These are phyloP conservation scores for Diplodia corticola DNA, from an alignment of 2,329 filamentous ascomycete species.

Conservation along the genomic window DNA sequence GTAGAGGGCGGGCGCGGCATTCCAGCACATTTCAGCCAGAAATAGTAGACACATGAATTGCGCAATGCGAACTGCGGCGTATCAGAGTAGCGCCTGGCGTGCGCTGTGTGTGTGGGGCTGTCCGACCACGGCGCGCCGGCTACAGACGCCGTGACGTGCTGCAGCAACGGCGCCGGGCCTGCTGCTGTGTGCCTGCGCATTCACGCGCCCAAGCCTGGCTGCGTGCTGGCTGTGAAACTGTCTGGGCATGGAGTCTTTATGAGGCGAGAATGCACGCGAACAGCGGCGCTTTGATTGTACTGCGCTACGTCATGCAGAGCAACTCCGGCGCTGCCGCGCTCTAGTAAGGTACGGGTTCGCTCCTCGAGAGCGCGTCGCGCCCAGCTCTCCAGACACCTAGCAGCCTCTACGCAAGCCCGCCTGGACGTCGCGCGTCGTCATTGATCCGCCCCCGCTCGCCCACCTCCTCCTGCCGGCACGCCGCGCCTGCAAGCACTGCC, in stretches of 20 bases:
- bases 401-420: slow-evolving; percentile 1
- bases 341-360: slow-evolving; percentile 6
- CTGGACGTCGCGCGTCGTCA: slow-evolving; percentile 5
- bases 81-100: background rate
- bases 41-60: slow-evolving; percentile 12
- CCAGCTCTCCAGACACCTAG: slow-evolving; percentile 6
- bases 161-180: background rate
- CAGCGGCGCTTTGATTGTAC: slow-evolving; percentile 2
- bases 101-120: slow-evolving; percentile 10
- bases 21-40: slow-evolving; percentile 4
- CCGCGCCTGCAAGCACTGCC: slow-evolving; percentile 1
- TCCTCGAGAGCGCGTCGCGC: slow-evolving; percentile 8
- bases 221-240: background rate
- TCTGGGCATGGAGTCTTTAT: background rate
- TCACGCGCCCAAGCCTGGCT: background rate
- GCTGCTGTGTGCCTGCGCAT: background rate
- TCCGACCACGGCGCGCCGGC: background rate
- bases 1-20: background rate
- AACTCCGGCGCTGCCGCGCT: slow-evolving; percentile 11
- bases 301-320: background rate
- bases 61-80: background rate
- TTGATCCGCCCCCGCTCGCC: slow-evolving; percentile 9
- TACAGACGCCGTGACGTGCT: slow-evolving; percentile 4
- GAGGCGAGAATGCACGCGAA: slow-evolving; percentile 18
- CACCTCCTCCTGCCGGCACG: background rate